Evolutionary conservation across 2,329 filamentous ascomycete genomes (phyloP), one percentile per base, ranked within the genome.

Genomic region (Claviceps pusilla): DNA sequence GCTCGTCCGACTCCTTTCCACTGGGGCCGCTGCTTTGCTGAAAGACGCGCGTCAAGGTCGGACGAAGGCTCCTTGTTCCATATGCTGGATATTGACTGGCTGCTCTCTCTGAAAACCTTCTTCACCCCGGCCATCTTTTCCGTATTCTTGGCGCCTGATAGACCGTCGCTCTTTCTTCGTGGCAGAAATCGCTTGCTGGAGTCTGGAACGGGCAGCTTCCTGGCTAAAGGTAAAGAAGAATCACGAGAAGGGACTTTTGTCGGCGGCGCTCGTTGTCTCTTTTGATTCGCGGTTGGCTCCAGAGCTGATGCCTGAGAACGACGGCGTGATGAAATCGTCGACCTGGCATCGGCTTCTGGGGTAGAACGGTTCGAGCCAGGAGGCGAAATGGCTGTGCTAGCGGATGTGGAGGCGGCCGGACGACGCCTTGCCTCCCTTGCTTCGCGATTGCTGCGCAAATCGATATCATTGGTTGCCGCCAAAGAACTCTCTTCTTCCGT

Each of bases 51-150:
- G 55, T 65, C 58, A 48, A 63, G 43, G 2, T 60, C 53, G 28
- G 64, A 59, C 24, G 64, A 59, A 0, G 66, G 58, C n/a, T 79
- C 76, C 51, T 74, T 79, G 53, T 68, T 72, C 65, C 76, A 74
- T 0, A 80, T 65, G 55, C 69, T 75, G 0, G 74, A 70, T 7
- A 79, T 62, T 1, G 72, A 69, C 41, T 75, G 71, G 28, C 69
- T 69, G 7, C 75, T 70, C 54, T 75, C 77, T 54, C 70, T 76
- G n/a, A 82, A 63, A 3, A 71, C 78, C 53, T 75, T 73, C 41
- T 76, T 73, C 54, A 64, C 48, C 55, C 62, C 37, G 56, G 55
- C 53, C 58, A 60, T 55, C 56, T 63, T 60, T 56, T 68, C 54
- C 53, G 58, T 4, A 50, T 50, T 3, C 51, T 59, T 58, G 49